Conservation (phyloP, 495 filamentous ascomycete genomes). For the Cercophora sp. region DNA sequence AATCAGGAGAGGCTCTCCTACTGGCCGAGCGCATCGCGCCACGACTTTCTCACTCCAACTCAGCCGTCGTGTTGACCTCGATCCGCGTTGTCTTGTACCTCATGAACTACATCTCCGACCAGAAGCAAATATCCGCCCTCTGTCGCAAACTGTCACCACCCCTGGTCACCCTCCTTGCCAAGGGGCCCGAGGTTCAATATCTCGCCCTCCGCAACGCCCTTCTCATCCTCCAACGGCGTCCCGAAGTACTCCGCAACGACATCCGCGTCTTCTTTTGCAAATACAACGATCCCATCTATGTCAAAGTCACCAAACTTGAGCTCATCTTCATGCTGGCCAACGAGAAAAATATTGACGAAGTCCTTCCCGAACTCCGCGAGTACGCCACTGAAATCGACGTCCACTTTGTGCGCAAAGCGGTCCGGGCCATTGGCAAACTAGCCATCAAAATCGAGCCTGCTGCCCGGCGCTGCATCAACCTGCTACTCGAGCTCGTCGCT, state of each 20-base stretch:
- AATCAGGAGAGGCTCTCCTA: constrained; percentile 77
- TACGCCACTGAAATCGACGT: constrained; percentile 99
- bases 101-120: constrained; percentile 97
- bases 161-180: constrained; percentile 89
- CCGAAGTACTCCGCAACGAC: constrained; percentile 92
- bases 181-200: constrained; percentile 97
- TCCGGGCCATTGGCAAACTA: constrained; percentile 94
- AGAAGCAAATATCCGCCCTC: constrained; percentile 82
- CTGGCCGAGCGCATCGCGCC: constrained; percentile 92
- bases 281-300: constrained; percentile 99
- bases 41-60: constrained; percentile 92
- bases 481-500: constrained; percentile 85
- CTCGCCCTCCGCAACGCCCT: constrained; percentile 91
- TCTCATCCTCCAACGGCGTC: constrained; percentile 86
- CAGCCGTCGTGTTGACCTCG: constrained; percentile 90
- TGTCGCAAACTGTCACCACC: constrained; percentile 94
- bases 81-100: constrained; percentile 95
- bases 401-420: constrained; percentile 96
- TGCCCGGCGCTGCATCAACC: constrained; percentile 83
- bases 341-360: constrained; percentile 93
- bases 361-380: constrained; percentile 90
- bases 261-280: constrained; percentile 99
- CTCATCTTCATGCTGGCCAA: constrained; percentile 98
- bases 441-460: constrained; percentile 99
- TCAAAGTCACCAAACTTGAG: constrained; percentile 98